Evolutionary conservation across 169 alveolate species (phyloP), one percentile per base, ranked within the genome.

Genomic region (Plasmodium coatneyi): DNA sequence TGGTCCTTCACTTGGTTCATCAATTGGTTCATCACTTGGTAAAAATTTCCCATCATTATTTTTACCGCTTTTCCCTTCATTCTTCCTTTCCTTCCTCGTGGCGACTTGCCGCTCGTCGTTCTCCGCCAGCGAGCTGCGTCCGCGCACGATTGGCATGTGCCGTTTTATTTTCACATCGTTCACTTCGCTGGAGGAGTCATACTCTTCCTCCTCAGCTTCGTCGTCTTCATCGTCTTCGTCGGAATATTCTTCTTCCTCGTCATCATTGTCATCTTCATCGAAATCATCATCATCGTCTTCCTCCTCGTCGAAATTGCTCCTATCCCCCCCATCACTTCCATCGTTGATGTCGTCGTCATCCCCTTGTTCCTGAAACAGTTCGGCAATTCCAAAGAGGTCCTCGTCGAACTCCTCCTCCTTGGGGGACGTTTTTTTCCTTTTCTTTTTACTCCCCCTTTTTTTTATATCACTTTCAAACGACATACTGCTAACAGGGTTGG

Each of bases 401-500:
- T 52, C 82, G 49, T 83, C 72, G 74, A 43, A 43, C 9, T 46
- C 54, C 52, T 83, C 71, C 9, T 46, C 92, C 39, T 36, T 72
- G 54, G 71, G 34, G 19, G 56, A 41, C 22, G 25, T 80, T 41
- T 80, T 82, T 28, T 34, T 74, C 19, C 28, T 84, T 78, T 84
- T 84, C 56, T 30, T 52, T 74, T 84, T 84, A 12, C 25, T 84
- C 25, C 56, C 41, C 46, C 28, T 25, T 49, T 74, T 28, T 30
- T 84, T 56, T 52, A 74, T 39, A 39, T 84, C 83, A 76, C 74
- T 52, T 76, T 84, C 86, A 32, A 83, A 83, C 46, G 92, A 7
- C 82, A 83, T 83, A 30, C 28, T 76, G 70, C 10, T 84, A 39
- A 60, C 72, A 60, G 52, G 79, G n/a, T 72, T 25, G 19, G 22